Conservation (phyloP, 345 rosid genomes). For the Carallia brachiata region DNA sequence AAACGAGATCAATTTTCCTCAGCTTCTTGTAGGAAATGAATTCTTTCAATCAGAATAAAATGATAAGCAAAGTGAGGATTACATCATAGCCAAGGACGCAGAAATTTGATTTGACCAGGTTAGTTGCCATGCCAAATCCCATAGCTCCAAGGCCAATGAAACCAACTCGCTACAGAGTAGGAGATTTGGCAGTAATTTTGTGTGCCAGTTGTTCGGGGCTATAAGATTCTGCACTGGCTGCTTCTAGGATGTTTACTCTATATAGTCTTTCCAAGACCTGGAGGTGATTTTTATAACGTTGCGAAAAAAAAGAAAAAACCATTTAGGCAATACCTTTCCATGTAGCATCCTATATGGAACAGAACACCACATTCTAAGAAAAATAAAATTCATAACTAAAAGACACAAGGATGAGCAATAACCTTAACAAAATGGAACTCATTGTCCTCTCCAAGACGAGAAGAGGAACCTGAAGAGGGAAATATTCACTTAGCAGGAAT, state of each 20-base stretch:
- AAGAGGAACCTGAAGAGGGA: slow-evolving; percentile 50
- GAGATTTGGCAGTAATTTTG: slow-evolving; percentile 49
- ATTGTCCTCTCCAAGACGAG: slow-evolving; percentile 40
- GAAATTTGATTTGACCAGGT: slow-evolving; percentile 63
- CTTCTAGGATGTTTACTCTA: slow-evolving; percentile 57
- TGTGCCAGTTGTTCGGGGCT: slow-evolving; percentile 67
- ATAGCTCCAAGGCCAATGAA: slow-evolving; percentile 99
- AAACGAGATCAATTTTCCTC: too few relatives aligned
- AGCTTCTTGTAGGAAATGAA: too few relatives aligned
- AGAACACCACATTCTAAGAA: slow-evolving; percentile 1
- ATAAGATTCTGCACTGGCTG: slow-evolving; percentile 65
- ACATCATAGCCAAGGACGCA: slow-evolving; percentile 81
- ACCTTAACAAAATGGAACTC: slow-evolving; percentile 61
- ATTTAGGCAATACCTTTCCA: too few relatives aligned
- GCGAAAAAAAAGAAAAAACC: not conserved
- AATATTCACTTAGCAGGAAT: too few relatives aligned
- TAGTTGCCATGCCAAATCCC: slow-evolving; percentile 98
- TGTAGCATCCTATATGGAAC: too few relatives aligned
- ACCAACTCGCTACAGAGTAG: slow-evolving; percentile 60
- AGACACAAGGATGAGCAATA: slow-evolving; percentile 6
- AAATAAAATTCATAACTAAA: not conserved
- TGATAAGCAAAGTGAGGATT: slow-evolving; percentile 24
- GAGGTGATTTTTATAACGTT: too few relatives aligned
- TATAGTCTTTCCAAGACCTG: slow-evolving; percentile 71
- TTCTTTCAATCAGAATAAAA: too few relatives aligned